Percentiles rank a stretch among this genome's conserved stretches.
Evolutionary conservation across 352 stramenopile genomes (phyloP).

Genomic region (Globisporangium uncinulatum): DNA sequence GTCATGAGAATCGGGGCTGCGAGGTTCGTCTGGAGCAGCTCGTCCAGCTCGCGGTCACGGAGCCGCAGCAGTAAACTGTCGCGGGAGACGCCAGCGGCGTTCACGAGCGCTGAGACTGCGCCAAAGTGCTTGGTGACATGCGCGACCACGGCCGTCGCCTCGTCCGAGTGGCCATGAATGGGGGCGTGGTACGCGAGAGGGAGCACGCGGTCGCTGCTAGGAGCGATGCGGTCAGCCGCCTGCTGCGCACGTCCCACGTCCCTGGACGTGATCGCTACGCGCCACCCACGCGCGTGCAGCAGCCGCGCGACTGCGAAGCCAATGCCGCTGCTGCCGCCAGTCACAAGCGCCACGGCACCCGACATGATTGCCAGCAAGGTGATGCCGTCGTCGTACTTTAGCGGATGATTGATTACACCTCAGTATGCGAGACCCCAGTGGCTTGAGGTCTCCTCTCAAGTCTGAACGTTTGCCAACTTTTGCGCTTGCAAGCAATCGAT

Average conservation of each 20-base stretch:
- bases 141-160: slow-evolving; percentile 32
- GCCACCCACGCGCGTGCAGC: slow-evolving; percentile 57
- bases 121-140: slow-evolving; percentile 38
- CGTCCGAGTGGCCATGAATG: not conserved
- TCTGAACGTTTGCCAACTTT: no score
- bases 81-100: slow-evolving; percentile 61
- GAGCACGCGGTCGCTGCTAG: slow-evolving; percentile 23
- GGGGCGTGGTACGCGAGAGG: slow-evolving; percentile 51
- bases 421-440: no score
- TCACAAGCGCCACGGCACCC: slow-evolving; percentile 45
- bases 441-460: no score
- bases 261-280: slow-evolving; percentile 67
- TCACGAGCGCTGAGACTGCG: slow-evolving; percentile 55
- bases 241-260: slow-evolving; percentile 44
- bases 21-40: slow-evolving; percentile 72
- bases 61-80: slow-evolving; percentile 72
- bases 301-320: slow-evolving; percentile 65
- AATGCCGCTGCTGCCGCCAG: slow-evolving; percentile 74
- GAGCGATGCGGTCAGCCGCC: slow-evolving; percentile 38
- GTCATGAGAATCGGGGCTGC: slow-evolving; percentile 65
- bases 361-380: no score
- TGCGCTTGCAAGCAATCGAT: no score
- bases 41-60: slow-evolving; percentile 49
- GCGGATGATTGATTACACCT: no score
- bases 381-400: no score